phyloP scores from a whole-genome alignment of 805 yeast genomes.

The Nakazawaea ambrosiae region DNA sequence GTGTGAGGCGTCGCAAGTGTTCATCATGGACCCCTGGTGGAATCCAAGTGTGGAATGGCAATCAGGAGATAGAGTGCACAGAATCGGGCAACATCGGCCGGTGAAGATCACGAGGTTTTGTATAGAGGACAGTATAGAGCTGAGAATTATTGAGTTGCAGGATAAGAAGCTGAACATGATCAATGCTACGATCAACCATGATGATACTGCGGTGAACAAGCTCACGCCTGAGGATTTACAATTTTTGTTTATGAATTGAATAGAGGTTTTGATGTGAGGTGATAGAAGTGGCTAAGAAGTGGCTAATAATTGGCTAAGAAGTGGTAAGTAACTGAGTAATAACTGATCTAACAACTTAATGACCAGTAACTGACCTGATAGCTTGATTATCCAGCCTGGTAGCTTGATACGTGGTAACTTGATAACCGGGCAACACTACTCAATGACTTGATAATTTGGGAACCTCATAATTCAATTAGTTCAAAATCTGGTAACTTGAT shows the following conservation, averaged over 20 bases:
- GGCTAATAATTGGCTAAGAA: too few species aligned
- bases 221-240: constrained; percentile 93
- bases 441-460: too few species aligned
- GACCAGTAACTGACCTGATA: too few species aligned
- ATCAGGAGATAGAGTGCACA: constrained; percentile 94
- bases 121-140: constrained; percentile 94
- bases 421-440: too few species aligned
- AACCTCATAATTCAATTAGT: too few species aligned
- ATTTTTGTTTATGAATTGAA: constrained; percentile 78
- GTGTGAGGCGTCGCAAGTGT: constrained; percentile 96
- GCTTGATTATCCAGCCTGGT: too few species aligned
- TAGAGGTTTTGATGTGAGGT: neutral
- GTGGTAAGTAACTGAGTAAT: neutral
- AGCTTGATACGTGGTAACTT: too few species aligned
- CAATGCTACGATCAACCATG: constrained; percentile 90
- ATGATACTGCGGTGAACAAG: constrained; percentile 82
- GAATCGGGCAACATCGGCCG: constrained; percentile 95
- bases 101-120: constrained; percentile 88
- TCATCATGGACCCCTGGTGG: constrained; percentile 98
- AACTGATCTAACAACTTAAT: too few species aligned
- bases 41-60: constrained; percentile 98
- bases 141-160: constrained; percentile 90
- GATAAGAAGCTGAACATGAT: constrained; percentile 98
- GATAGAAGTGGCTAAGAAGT: neutral
- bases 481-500: too few species aligned